Conservation (phyloP, 164 flowering plant genomes). For the Piper longum region DNA sequence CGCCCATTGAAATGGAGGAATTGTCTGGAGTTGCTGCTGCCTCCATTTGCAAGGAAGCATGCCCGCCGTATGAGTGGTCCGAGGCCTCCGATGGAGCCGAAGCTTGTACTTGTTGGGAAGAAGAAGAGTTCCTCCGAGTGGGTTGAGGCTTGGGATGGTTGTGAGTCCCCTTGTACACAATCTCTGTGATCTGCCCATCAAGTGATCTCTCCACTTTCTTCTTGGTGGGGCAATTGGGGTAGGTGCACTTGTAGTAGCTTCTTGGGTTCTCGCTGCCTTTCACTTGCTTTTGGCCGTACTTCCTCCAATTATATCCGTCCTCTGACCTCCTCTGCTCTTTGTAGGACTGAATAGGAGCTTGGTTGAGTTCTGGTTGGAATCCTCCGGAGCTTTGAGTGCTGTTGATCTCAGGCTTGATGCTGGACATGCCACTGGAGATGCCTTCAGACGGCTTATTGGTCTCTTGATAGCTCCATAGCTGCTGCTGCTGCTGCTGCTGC, state of each 20-base stretch:
- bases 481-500: constrained; percentile 8
- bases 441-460: constrained; percentile 15
- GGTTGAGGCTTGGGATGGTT: constrained; percentile 80
- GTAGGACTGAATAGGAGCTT: constrained; percentile 11
- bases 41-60: constrained; percentile 17
- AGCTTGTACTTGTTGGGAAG: constrained; percentile 25
- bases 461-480: constrained; percentile 25
- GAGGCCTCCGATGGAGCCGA: constrained; percentile 11
- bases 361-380: constrained; percentile 10
- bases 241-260: constrained; percentile 78
- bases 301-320: constrained; percentile 86
- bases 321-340: constrained; percentile 52
- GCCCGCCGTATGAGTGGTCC: constrained; percentile 15
- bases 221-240: constrained; percentile 61
- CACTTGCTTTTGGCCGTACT: constrained; percentile 80
- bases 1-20: constrained; percentile 57
- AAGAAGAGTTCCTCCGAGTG: constrained; percentile 26
- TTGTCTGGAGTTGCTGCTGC: constrained; percentile 49
- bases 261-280: constrained; percentile 78
- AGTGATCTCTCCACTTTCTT: constrained; percentile 67
- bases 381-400: constrained; percentile 2
- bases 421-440: constrained; percentile 8
- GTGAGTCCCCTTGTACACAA: constrained; percentile 74
- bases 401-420: constrained; percentile 22
- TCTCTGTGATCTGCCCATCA: constrained; percentile 78